A percentile compares a stretch with the other conserved stretches of the same genome.
Evolutionary conservation across 2,329 filamentous ascomycete species (phyloP).

Genomic region (Dactylellina drechsleri): DNA sequence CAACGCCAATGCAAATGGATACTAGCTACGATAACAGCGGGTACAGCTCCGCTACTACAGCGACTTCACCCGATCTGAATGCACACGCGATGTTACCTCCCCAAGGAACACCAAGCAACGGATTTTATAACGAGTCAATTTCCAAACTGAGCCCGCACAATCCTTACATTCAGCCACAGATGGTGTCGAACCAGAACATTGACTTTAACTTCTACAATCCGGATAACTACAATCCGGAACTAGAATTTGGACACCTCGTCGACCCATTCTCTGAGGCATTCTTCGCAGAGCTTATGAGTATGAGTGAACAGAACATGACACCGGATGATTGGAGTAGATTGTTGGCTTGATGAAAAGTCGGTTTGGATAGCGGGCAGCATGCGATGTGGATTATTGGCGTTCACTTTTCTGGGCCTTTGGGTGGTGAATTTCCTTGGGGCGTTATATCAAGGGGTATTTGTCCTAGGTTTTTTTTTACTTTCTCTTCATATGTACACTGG

Average conservation of each 20-base stretch:
- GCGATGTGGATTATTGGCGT: background rate
- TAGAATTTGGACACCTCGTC: constrained; percentile 46
- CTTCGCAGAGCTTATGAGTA: constrained; percentile 47
- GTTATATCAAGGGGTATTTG: constrained; percentile 6
- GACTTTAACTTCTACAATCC: constrained; percentile 52
- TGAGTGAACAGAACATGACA: constrained; percentile 52
- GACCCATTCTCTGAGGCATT: constrained; percentile 51
- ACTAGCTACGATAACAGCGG: constrained; percentile 19
- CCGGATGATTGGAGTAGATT: constrained; percentile 50
- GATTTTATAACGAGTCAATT: constrained; percentile 15
- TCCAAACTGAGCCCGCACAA: constrained; percentile 16
- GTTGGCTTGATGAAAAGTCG: constrained; percentile 18
- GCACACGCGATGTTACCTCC: constrained; percentile 21
- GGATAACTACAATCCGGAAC: constrained; percentile 47
- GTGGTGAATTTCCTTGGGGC: constrained; percentile 22
- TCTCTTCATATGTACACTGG: constrained; percentile 9
- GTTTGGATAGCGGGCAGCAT: background rate
- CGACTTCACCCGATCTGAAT: constrained; percentile 11
- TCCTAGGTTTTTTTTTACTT: background rate
- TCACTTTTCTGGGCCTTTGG: constrained; percentile 16
- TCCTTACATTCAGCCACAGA: constrained; percentile 13
- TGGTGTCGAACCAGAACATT: constrained; percentile 15
- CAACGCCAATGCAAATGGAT: constrained; percentile 47
- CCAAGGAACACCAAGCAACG: constrained; percentile 4
- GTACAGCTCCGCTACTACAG: constrained; percentile 17